Conservation (phyloP, 306 rosid genomes). For the Cicer judaicum region DNA sequence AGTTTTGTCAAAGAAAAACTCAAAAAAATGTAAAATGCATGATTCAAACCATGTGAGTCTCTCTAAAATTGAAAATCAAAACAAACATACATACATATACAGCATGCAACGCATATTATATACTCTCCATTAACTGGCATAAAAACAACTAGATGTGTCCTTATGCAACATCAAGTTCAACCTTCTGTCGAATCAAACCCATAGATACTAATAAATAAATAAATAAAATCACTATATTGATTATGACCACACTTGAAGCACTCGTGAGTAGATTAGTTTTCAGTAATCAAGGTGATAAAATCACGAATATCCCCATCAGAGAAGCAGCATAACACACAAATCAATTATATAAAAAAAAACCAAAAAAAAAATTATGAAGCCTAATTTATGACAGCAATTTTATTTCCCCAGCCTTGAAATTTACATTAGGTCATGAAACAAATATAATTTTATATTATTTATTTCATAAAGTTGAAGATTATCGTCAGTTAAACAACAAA, state of each 20-base stretch:
- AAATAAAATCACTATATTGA: neutral
- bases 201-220: neutral
- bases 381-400: constrained; percentile 17
- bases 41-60: too few species aligned
- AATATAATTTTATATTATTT: neutral
- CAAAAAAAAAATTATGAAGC: neutral
- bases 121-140: constrained; percentile 1
- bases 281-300: neutral
- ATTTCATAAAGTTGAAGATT: neutral
- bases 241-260: neutral
- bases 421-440: neutral
- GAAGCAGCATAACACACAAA: neutral
- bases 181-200: constrained; percentile 6
- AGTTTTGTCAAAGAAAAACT: too few species aligned
- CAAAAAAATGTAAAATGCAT: too few species aligned
- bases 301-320: constrained; percentile 9
- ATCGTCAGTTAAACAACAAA: constrained; percentile 20
- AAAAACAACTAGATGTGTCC: neutral
- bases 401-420: constrained; percentile 7
- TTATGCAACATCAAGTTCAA: constrained; percentile 19
- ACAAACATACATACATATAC: neutral
- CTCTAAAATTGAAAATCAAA: too few species aligned
- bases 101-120: neutral
- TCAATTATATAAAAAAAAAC: neutral
- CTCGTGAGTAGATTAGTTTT: neutral